Base-by-base conservation (phyloP, 2,329 filamentous ascomycete species). In the Fusarium nygamai region DNA sequence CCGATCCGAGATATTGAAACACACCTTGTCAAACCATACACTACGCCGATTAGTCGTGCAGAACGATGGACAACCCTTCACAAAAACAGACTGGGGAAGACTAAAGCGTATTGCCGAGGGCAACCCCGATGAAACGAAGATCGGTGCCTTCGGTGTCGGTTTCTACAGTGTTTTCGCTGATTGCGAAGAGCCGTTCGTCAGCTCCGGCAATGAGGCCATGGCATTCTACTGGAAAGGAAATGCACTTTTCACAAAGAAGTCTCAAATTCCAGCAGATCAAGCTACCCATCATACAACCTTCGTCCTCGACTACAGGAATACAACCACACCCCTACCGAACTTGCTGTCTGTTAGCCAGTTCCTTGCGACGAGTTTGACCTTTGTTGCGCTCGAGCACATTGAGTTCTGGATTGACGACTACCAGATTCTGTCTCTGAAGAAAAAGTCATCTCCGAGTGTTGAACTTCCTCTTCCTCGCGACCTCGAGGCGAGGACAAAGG, bases 171-270 rank as follows among this genome's bases (percentile, higher is more conserved):
- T 98, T 44, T 99, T 99, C 82, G 94, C 96, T 71, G 96, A 99
- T 81, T 99, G 96, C 81, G 97, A 99, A 83, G 95, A 98, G 77
- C 96, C 96, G 1, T 98, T 99, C 80, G 93, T 99, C 74, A 96
- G 94, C 75, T 98, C 96, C 2, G 96, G 96, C 2, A 90, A 89
- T 71, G 92, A 97, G 83, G 95, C 95, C 43, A 98, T 99, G 94
- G 96, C 96, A 1, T 99, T 99, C 80, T 99, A 98, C 85, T 99
- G 96, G 97, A 98, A 98, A 82, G 95, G 93, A n/a, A 98, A 98
- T 82, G 94, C 94, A 10, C 88, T 99, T 4, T 98, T 98, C 81
- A 99, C 97, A 31, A 93, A 95, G 78, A 94, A 94, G 76, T 88
- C 96, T 29, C 91, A 92, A 75, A 84, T 98, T 13, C 91, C 93